These are phyloP conservation scores for Nicotiana rustica DNA, from an alignment of 305 asterid species.

Conservation along the genomic window DNA sequence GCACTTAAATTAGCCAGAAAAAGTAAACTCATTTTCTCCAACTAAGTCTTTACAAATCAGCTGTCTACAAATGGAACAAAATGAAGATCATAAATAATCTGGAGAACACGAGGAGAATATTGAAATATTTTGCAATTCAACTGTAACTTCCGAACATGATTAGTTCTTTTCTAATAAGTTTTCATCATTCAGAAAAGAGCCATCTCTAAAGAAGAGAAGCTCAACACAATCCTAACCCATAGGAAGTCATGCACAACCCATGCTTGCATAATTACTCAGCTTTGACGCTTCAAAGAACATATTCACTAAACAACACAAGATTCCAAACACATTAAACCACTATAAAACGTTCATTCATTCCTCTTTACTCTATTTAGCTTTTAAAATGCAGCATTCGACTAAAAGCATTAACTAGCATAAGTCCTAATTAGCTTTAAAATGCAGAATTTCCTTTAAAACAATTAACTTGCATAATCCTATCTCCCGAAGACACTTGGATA, in stretches of 20 bases:
- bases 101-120: slow-evolving; percentile 6
- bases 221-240: neutral
- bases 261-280: neutral
- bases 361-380: slow-evolving; percentile 8
- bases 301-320: slow-evolving; percentile 1
- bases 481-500: neutral
- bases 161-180: neutral
- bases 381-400: slow-evolving; percentile 23
- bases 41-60: neutral
- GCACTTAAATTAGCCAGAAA: slow-evolving; percentile 30
- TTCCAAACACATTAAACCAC: neutral
- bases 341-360: neutral
- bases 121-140: neutral
- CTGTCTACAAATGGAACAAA: slow-evolving; percentile 5
- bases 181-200: slow-evolving; percentile 26
- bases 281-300: slow-evolving; percentile 23
- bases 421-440: neutral
- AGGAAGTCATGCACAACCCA: neutral
- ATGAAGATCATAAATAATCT: neutral
- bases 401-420: slow-evolving; percentile 4
- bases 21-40: slow-evolving; percentile 21
- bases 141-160: slow-evolving; percentile 1
- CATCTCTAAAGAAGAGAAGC: slow-evolving; percentile 10
- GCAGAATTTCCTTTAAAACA: slow-evolving; percentile 19
- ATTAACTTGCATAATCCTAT: neutral